These are phyloP conservation scores for Cordyceps fumosorosea DNA, from an alignment of 2,329 filamentous ascomycete genomes.

Conservation along the genomic window DNA sequence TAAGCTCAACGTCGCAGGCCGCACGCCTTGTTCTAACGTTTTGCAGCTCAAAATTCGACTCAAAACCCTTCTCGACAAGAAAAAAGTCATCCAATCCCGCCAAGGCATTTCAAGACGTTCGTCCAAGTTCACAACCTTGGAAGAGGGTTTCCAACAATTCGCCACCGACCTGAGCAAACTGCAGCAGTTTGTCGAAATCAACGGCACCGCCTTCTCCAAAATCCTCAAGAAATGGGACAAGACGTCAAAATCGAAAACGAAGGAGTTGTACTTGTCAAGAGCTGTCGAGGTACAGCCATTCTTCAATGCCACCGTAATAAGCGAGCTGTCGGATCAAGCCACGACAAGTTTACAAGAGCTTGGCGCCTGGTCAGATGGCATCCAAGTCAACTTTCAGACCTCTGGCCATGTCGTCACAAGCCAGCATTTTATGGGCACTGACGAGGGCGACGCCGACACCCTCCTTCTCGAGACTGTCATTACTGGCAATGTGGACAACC, in stretches of 20 bases:
- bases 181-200: conserved; percentile 97
- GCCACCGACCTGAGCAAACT: conserved; percentile 95
- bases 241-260: conserved; percentile 97
- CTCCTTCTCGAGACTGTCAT: conserved; percentile 83
- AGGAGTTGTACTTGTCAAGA: conserved; percentile 91
- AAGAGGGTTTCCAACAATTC: conserved; percentile 97
- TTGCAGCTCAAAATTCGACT: conserved; percentile 82
- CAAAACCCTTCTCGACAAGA: conserved; percentile 90
- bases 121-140: conserved; percentile 86
- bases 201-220: conserved; percentile 95
- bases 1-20: conserved; percentile 35
- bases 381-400: conserved; percentile 75
- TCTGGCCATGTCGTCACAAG: conserved; percentile 59
- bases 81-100: conserved; percentile 79
- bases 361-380: conserved; percentile 94
- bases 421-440: conserved; percentile 62
- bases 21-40: background rate
- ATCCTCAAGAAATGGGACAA: conserved; percentile 99
- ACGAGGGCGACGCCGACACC: conserved; percentile 84
- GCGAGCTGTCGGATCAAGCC: conserved; percentile 91
- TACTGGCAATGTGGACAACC: conserved; percentile 66
- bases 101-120: conserved; percentile 77
- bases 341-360: conserved; percentile 94
- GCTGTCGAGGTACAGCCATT: conserved; percentile 97
- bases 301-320: conserved; percentile 96